These are phyloP conservation scores for Actinomucor elegans DNA, from an alignment of 371 early-diverging fungal species.

Conservation along the genomic window DNA sequence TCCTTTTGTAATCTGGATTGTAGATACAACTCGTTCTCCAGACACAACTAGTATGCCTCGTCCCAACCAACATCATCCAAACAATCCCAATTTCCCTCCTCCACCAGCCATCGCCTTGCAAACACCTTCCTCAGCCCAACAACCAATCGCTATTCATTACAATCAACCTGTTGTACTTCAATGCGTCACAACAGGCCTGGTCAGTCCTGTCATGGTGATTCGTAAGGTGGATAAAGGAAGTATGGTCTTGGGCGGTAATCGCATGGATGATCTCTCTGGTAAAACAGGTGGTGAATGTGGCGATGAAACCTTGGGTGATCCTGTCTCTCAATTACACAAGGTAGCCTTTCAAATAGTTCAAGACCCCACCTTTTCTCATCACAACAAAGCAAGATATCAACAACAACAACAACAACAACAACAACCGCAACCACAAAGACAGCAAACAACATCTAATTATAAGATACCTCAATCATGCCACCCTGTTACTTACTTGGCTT, in stretches of 20 bases:
- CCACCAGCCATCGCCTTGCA: conserved; percentile 67
- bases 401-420: conserved; percentile 15
- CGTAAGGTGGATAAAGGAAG: conserved; percentile 84
- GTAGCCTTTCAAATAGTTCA: conserved; percentile 82
- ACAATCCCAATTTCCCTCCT: conserved; percentile 17
- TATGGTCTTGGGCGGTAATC: conserved; percentile 68
- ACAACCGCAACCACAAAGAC: neutral
- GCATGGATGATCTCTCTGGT: conserved; percentile 61
- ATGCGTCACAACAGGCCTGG: conserved; percentile 80
- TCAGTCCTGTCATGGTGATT: conserved; percentile 81
- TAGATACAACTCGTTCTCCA: conserved; percentile 58
- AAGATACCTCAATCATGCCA: conserved; percentile 36
- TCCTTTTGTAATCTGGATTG: conserved; percentile 87
- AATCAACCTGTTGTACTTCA: conserved; percentile 84
- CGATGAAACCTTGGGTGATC: conserved; percentile 54
- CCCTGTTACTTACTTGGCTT: conserved; percentile 67
- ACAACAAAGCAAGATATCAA: conserved; percentile 30
- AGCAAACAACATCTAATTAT: neutral
- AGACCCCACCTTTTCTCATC: conserved; percentile 26
- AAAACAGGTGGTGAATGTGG: conserved; percentile 46
- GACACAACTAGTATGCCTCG: conserved; percentile 26
- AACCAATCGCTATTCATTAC: conserved; percentile 82
- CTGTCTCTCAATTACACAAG: conserved; percentile 91
- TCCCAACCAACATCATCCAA: conserved; percentile 25
- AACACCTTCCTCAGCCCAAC: conserved; percentile 67